A percentile compares a stretch with the other conserved stretches of the same genome.
Conservation (phyloP, 2,329 filamentous ascomycete species). For the Fusarium graminum region DNA sequence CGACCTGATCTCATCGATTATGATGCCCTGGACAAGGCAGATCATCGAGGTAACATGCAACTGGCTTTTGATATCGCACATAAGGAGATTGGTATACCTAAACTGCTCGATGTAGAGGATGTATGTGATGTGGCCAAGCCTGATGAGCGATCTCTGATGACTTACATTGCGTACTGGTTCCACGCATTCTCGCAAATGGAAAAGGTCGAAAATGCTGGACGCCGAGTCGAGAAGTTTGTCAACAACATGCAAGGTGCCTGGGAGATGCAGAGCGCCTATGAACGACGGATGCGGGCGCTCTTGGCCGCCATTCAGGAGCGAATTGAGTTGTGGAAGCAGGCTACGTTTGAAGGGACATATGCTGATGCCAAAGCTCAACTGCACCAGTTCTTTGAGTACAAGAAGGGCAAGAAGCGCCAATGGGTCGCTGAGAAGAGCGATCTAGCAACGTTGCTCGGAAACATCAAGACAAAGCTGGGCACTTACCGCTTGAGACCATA, state of each 20-base stretch:
- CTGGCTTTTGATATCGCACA: constrained; percentile 96
- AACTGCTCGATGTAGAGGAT: constrained; percentile 95
- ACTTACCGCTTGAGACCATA: constrained; percentile 94
- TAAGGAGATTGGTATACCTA: constrained; percentile 96
- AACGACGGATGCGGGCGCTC: constrained; percentile 88
- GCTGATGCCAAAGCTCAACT: constrained; percentile 91
- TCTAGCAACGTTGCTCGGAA: constrained; percentile 89
- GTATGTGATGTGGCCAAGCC: constrained; percentile 97
- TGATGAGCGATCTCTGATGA: constrained; percentile 97
- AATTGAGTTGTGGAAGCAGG: constrained; percentile 79
- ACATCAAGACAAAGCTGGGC: constrained; percentile 98
- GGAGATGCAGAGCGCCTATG: constrained; percentile 99
- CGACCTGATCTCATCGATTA: constrained; percentile 97
- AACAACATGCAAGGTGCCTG: constrained; percentile 99
- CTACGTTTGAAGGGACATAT: constrained; percentile 92
- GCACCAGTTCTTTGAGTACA: constrained; percentile 86
- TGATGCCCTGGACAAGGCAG: constrained; percentile 91
- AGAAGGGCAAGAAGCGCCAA: constrained; percentile 87
- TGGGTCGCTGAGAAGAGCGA: constrained; percentile 99
- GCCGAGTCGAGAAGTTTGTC: constrained; percentile 97
- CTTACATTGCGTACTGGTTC: constrained; percentile 99
- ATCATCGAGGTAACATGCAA: constrained; percentile 98
- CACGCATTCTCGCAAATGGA: constrained; percentile 99
- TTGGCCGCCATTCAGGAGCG: constrained; percentile 81
- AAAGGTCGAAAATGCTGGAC: constrained; percentile 95